A percentile compares a stretch with the other conserved stretches of the same genome.
phyloP scores from a whole-genome alignment of 192 early-diverging fungal species.

The Backusella macrospora region DNA sequence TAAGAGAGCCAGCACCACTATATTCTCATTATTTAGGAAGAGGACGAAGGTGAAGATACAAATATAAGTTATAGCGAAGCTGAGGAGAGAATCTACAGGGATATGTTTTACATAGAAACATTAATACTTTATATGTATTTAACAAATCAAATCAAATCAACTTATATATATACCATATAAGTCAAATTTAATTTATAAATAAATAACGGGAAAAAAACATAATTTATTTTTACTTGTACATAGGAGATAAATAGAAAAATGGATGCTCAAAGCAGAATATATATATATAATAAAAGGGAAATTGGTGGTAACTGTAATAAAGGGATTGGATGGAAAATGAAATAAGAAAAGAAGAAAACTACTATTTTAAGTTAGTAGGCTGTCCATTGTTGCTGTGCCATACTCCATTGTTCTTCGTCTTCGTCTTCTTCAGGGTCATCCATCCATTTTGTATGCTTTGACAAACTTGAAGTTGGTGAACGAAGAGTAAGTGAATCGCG shows the following conservation, averaged over 20 bases:
- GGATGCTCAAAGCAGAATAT: background rate
- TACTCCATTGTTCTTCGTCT: background rate
- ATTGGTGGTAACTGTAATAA: background rate
- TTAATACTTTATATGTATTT: too few species aligned
- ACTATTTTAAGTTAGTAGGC: background rate
- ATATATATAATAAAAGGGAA: background rate
- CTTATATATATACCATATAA: too few species aligned
- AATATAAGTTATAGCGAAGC: too few species aligned
- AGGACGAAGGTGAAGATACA: too few species aligned
- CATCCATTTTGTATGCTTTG: conserved; percentile 27
- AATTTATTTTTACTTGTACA: conserved; percentile 13
- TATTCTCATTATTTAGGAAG: too few species aligned
- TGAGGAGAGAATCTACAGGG: too few species aligned
- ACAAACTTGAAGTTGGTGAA: background rate
- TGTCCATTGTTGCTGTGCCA: background rate
- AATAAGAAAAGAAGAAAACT: background rate
- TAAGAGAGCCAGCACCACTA: too few species aligned
- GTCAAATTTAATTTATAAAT: background rate
- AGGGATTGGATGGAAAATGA: background rate
- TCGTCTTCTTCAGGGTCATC: conserved; percentile 25
- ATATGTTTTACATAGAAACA: too few species aligned
- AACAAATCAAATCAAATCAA: too few species aligned
- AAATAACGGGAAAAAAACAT: background rate
- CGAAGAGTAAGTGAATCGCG: conserved; percentile 4
- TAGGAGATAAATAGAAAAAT: background rate